Evolutionary conservation across 176 grass and related monocot species (phyloP).

Genomic region (Oryza glumipatula): DNA sequence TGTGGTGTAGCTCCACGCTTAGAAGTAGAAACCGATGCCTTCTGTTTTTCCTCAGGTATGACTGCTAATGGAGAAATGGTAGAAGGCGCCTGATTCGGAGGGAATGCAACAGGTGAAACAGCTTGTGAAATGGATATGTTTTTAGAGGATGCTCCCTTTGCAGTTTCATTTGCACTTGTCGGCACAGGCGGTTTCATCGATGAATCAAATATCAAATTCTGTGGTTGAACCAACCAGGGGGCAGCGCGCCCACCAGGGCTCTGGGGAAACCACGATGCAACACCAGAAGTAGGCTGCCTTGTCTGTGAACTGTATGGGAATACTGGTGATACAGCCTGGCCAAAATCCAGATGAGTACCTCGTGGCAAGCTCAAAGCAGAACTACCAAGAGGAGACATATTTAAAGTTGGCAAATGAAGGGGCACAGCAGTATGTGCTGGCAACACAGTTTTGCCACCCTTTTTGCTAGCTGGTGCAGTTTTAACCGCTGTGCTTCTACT

Average conservation of each 20-base stretch:
- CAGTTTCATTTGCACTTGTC: slow-evolving; percentile 55
- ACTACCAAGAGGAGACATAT: slow-evolving; percentile 44
- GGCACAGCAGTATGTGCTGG: slow-evolving; percentile 41
- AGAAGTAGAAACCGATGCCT: slow-evolving; percentile 51
- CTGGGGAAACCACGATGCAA: slow-evolving; percentile 68
- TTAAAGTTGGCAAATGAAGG: slow-evolving; percentile 58
- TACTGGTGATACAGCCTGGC: slow-evolving; percentile 70
- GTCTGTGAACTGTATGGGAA: slow-evolving; percentile 70
- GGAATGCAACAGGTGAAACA: slow-evolving; percentile 50
- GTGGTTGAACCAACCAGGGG: slow-evolving; percentile 67
- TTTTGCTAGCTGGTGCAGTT: slow-evolving; percentile 56
- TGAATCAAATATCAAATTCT: slow-evolving; percentile 84
- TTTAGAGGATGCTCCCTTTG: slow-evolving; percentile 63
- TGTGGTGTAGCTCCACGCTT: slow-evolving; percentile 56
- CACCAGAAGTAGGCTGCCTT: slow-evolving; percentile 56
- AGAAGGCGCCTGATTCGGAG: slow-evolving; percentile 43
- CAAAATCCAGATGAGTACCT: slow-evolving; percentile 78
- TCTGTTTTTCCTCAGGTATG: slow-evolving; percentile 59
- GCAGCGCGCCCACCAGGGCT: slow-evolving; percentile 49
- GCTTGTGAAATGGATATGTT: slow-evolving; percentile 51
- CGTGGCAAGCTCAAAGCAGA: slow-evolving; percentile 63
- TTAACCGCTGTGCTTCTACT: slow-evolving; percentile 48
- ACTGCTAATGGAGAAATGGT: slow-evolving; percentile 48
- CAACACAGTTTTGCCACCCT: slow-evolving; percentile 54
- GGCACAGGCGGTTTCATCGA: slow-evolving; percentile 50